phyloP scores from a whole-genome alignment of 1,284 basidiomycete species.

The Wolfiporia cocos region DNA sequence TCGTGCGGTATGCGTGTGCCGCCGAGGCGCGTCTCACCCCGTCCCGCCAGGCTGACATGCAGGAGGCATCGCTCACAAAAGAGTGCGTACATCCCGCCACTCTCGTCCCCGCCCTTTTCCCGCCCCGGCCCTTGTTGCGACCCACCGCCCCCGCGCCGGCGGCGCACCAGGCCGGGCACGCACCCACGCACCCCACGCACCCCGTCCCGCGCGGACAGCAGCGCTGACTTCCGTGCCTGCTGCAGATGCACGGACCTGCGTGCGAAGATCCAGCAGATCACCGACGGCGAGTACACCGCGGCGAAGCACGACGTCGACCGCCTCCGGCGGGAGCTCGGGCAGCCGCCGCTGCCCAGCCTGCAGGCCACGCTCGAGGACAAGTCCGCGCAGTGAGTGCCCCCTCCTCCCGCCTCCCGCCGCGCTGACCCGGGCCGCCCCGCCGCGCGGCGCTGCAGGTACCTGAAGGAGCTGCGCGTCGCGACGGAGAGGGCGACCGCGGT shows the following conservation, averaged over 20 bases:
- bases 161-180: neutral
- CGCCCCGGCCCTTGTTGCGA: neutral
- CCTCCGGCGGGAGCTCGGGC: conserved; percentile 67
- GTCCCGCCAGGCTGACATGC: conserved; percentile 43
- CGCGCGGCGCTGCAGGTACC: conserved; percentile 23
- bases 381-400: conserved; percentile 51
- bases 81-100: conserved; percentile 51
- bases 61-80: conserved; percentile 46
- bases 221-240: conserved; percentile 1
- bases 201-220: no score
- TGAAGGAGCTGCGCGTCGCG: conserved; percentile 31
- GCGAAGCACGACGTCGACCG: conserved; percentile 72
- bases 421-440: conserved; percentile 1
- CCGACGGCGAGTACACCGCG: conserved; percentile 66
- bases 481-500: conserved; percentile 16
- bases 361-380: conserved; percentile 72
- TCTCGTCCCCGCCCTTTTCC: neutral
- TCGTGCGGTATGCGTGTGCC: neutral
- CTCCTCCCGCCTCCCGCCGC: neutral
- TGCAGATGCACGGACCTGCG: conserved; percentile 58
- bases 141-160: neutral
- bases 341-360: conserved; percentile 61
- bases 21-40: conserved; percentile 4
- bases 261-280: conserved; percentile 54
- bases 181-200: no score